These are phyloP conservation scores for Fusarium phyllophilum DNA, from an alignment of 2,329 filamentous ascomycete genomes.

Conservation along the genomic window DNA sequence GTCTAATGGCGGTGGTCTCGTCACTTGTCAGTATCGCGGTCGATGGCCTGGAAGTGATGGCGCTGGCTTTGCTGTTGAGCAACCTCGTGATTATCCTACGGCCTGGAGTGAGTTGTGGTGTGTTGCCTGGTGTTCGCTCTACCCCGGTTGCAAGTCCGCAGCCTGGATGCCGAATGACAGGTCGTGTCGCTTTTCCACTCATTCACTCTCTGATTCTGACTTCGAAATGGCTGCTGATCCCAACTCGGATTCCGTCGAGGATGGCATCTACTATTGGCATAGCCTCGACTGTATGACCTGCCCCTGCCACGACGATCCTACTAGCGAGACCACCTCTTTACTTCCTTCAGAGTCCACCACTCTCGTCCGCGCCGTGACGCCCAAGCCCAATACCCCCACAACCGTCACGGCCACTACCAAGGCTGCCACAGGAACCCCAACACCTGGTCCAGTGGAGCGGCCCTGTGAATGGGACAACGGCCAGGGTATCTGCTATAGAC, in stretches of 20 bases:
- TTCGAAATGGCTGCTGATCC: constrained; percentile 8
- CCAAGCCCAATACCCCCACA: not conserved
- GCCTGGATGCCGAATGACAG: not conserved
- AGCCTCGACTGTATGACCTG: constrained; percentile 4
- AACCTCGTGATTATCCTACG: constrained; percentile 1
- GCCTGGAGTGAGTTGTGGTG: constrained; percentile 10
- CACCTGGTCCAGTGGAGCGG: not conserved
- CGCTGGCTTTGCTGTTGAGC: not conserved
- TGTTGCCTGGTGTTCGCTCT: constrained; percentile 6
- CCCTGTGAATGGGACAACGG: not conserved
- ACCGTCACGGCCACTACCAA: not conserved
- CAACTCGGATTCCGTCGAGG: not conserved
- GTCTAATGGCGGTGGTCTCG: not conserved
- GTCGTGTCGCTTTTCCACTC: constrained; percentile 3
- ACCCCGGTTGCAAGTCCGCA: not conserved
- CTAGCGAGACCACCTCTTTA: not conserved
- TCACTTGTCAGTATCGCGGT: not conserved
- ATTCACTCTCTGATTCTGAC: not conserved
- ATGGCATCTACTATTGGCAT: constrained; percentile 12
- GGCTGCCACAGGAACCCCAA: not conserved
- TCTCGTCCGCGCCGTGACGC: not conserved
- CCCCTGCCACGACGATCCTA: not conserved
- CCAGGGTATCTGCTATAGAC: not conserved
- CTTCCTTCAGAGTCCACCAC: not conserved
- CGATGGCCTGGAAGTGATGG: constrained; percentile 6